Evolutionary conservation across 345 rosid species (phyloP).

Genomic region (Eucalyptus decipiens): DNA sequence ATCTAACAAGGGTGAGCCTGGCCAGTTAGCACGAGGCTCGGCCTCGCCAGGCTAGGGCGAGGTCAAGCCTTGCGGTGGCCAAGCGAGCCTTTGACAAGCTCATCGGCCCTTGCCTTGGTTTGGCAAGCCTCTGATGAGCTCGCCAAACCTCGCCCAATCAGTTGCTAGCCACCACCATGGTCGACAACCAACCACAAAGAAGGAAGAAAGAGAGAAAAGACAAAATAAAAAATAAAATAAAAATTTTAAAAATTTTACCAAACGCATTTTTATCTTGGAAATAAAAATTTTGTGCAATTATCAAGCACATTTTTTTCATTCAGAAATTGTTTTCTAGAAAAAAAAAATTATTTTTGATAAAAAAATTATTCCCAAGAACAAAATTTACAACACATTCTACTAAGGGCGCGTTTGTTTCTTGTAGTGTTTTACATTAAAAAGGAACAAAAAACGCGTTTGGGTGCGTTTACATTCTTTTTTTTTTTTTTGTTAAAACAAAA

Average conservation of each 20-base stretch:
- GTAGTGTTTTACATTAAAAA: no score
- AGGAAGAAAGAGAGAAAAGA: no score
- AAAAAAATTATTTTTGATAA: fast-evolving
- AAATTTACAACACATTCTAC: fast-evolving
- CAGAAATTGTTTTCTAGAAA: no score
- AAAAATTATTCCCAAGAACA: fast-evolving
- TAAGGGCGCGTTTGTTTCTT: no score
- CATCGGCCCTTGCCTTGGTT: fast-evolving
- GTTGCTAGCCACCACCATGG: fast-evolving
- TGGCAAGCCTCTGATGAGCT: fast-evolving
- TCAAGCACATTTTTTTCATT: fast-evolving
- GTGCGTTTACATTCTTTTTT: no score
- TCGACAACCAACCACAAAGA: fast-evolving
- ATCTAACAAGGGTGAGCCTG: fast-evolving
- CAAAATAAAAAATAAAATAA: no score
- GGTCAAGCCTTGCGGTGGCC: no score
- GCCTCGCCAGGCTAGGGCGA: fast-evolving
- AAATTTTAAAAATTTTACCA: fast-evolving
- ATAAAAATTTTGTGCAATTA: fast-evolving
- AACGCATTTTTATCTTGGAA: fast-evolving
- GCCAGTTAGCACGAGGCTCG: fast-evolving
- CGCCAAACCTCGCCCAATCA: fast-evolving
- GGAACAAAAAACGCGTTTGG: no score
- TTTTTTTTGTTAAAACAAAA: no score
- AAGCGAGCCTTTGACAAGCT: fast-evolving